Evolutionary conservation across 805 yeast genomes (phyloP).

Genomic region (Kuraishia capsulata): DNA sequence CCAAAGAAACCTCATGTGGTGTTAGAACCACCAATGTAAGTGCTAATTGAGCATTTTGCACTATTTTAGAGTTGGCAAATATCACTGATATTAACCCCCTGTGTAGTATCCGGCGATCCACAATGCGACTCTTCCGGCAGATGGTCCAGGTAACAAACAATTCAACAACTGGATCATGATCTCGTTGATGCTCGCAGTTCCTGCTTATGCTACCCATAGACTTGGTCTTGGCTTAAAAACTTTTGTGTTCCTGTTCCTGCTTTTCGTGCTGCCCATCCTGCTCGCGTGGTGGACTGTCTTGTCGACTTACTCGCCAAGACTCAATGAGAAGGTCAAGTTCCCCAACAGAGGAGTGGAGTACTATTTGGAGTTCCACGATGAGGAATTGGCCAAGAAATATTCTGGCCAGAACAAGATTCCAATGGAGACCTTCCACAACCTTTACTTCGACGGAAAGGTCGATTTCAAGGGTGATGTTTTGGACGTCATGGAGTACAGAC

Average conservation of each 20-base stretch:
- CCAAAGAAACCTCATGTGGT: slow-evolving; percentile 24
- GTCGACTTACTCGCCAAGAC: slow-evolving; percentile 71
- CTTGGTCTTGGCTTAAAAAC: slow-evolving; percentile 64
- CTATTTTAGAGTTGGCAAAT: no score
- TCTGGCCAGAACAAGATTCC: slow-evolving; percentile 73
- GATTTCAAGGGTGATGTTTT: slow-evolving; percentile 82
- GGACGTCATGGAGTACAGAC: slow-evolving; percentile 78
- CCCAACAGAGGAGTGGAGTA: slow-evolving; percentile 74
- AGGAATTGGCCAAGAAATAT: slow-evolving; percentile 58
- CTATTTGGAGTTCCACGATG: slow-evolving; percentile 77
- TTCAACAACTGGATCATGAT: slow-evolving; percentile 55
- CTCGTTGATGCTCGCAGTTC: slow-evolving; percentile 43
- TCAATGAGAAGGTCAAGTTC: slow-evolving; percentile 65
- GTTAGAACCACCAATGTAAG: slow-evolving; percentile 38
- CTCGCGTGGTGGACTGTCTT: slow-evolving; percentile 76
- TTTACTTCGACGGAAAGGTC: slow-evolving; percentile 77
- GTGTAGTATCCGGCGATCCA: slow-evolving; percentile 56
- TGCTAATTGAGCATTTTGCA: slow-evolving; percentile 15
- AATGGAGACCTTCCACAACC: slow-evolving; percentile 86
- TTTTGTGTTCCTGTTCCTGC: slow-evolving; percentile 47
- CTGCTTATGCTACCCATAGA: slow-evolving; percentile 53
- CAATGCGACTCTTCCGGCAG: slow-evolving; percentile 85
- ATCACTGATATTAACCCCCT: no score
- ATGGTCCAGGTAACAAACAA: slow-evolving; percentile 77
- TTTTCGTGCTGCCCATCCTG: slow-evolving; percentile 60